Evolutionary conservation across 2,329 filamentous ascomycete species (phyloP), one percentile per base, ranked within the genome.

Genomic region (Sordariomycetes sp.): DNA sequence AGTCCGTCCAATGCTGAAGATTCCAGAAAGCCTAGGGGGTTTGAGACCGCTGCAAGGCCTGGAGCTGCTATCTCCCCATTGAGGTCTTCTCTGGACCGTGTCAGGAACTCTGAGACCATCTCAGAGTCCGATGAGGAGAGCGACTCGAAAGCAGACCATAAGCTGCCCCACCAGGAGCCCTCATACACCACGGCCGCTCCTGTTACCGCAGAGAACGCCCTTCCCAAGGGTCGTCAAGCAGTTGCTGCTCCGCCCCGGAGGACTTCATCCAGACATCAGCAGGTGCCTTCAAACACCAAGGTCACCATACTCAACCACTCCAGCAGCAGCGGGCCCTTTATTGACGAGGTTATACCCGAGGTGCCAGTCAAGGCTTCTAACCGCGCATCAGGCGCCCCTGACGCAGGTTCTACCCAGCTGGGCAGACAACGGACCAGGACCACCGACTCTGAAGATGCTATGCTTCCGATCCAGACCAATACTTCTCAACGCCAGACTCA

Each of bases 101-200:
- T 48, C 40, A 49, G 49, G 12, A 51, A 43, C 23, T 42, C 51
- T 21, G 40, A 45, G 17, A 59, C 62, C 0, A 66, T 69, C 24
- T 65, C 64, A 0, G 65, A 68, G 40, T 60, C 55, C 0, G 63
- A 68, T 15, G 62, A 68, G 33, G 53, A 54, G 20, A n/a, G n/a
- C n/a, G n/a, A n/a, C n/a, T n/a, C n/a, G n/a, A n/a, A n/a, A n/a
- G n/a, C n/a, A n/a, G n/a, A n/a, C n/a, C n/a, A n/a, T n/a, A n/a
- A n/a, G n/a, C n/a, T n/a, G n/a, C n/a, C n/a, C n/a, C n/a, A n/a
- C n/a, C n/a, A n/a, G n/a, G n/a, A n/a, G n/a, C n/a, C n/a, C n/a
- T n/a, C n/a, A n/a, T n/a, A n/a, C n/a, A n/a, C n/a, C n/a, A n/a
- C n/a, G n/a, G n/a, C n/a, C n/a, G n/a, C n/a, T n/a, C n/a, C n/a